Evolutionary conservation across 2,329 filamentous ascomycete genomes (phyloP), one percentile per base, ranked within the genome.

Genomic region (Aureobasidium sp.): DNA sequence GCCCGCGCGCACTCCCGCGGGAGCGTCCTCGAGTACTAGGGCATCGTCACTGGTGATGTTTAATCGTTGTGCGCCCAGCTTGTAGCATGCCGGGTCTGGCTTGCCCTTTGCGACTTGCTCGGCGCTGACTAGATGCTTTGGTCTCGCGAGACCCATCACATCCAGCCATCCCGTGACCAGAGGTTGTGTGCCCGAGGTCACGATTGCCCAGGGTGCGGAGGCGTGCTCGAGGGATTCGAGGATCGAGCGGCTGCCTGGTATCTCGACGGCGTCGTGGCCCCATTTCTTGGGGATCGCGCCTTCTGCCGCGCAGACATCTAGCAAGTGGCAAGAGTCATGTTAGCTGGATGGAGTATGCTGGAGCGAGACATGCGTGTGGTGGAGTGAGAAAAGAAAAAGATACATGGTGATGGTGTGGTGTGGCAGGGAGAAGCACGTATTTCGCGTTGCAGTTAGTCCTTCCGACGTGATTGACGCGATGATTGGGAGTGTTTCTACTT

Each of bases 21-120:
- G 91, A 62, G 90, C 90, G 77, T 97, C 92, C 76, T 97, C 92
- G 41, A 96, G 77, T 53, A 97, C 92, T 61, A 96, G 79, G 47
- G 93, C 80, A 20, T 55, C 48, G 12, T 56, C 25, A 12, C 49
- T 41, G 12, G 42, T 65, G 5, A 80, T 67, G 1, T 73, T 71
- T 22, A 81, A 70, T 62, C 75, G 73, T 64, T 72, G 67, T 47
- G 70, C 71, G 4, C 79, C 79, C 39, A 79, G 69, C 44, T 71
- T 68, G 67, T 82, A 82, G 67, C 79, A 79, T 31, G 74, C 75
- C 12, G 79, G 79, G 67, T 81, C 77, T 45, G 79, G 79, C 66
- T 82, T 82, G 47, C 79, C 79, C 44, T 73, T 69, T 64, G 69
- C 62, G 9, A 82, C 79, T 63, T 80, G 77, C 68, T 82, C 79